phyloP scores from a whole-genome alignment of 1,284 basidiomycete species.

The Trichosporon sp. region DNA sequence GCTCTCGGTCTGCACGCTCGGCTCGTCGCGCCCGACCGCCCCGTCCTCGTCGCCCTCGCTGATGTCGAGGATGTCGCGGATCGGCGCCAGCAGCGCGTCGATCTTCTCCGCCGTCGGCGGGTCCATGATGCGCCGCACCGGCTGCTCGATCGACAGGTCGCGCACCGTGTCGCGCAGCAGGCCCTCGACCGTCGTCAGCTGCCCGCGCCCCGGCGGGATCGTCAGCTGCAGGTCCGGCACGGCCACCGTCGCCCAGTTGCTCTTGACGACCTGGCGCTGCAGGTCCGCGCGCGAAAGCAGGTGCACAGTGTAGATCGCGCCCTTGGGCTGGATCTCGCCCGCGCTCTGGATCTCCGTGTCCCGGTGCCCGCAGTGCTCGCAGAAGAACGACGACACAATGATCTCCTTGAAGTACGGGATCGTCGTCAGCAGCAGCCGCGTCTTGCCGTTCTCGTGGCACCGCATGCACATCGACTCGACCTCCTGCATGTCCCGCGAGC shows the following conservation, averaged over 20 bases:
- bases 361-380: constrained; percentile 81
- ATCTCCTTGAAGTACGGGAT: constrained; percentile 97
- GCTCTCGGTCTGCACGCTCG: constrained; percentile 26
- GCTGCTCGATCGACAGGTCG: constrained; percentile 81
- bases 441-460: constrained; percentile 87
- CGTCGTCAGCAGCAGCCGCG: constrained; percentile 83
- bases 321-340: constrained; percentile 68
- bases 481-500: constrained; percentile 59
- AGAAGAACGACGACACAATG: constrained; percentile 92
- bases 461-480: constrained; percentile 93
- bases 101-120: constrained; percentile 74
- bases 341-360: constrained; percentile 97
- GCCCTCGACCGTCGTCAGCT: constrained; percentile 94
- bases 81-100: constrained; percentile 64
- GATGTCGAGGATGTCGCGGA: constrained; percentile 67
- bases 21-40: constrained; percentile 35
- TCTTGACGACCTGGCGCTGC: constrained; percentile 90
- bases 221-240: constrained; percentile 89
- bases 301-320: constrained; percentile 70
- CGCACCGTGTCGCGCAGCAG: constrained; percentile 77
- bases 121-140: constrained; percentile 77
- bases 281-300: constrained; percentile 74
- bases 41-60: constrained; percentile 56
- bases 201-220: constrained; percentile 80
- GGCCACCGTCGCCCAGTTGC: constrained; percentile 70